Base-by-base conservation (phyloP, 2,329 filamentous ascomycete genomes). In the Arthrobotrys musiformis region DNA sequence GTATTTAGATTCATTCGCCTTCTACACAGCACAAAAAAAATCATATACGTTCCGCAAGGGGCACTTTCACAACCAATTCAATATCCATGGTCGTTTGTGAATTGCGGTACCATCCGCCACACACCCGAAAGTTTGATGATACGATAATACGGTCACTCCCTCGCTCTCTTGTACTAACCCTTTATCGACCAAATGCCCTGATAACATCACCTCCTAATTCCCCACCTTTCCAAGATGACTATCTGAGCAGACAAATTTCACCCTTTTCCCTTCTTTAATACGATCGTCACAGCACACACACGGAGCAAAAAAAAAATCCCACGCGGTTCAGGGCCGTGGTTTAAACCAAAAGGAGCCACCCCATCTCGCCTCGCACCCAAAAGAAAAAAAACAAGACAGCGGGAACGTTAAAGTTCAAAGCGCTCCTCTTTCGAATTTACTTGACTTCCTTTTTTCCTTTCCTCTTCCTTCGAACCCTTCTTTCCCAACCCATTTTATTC, bases 1-100 rank as follows among this genome's bases (percentile, higher is more conserved):
- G 61, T 62, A 70, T 48, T 52, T 70, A 77, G 64, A 70, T 61
- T 63, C 24, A 44, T 28, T 24, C 42, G 33, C 68, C 26, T 48
- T 73, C 58, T 54, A 68, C 44, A 66, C 24, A 52, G 44, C 33
- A 54, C 40, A 68, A 35, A 67, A 67, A 46, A 68, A 58, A 62
- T 56, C 26, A 37, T 44, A 62, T 37, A 70, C 22, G 56, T 58
- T 69, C 70, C 70, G 70, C 70, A 75, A 60, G 70, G 63, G 54
- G 46, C 62, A 50, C 54, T 26, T 50, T 74, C 22, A 33, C 28
- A 56, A 26, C 15, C 5, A n/a, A 33, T 19, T 28, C 50, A 22
- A 33, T 56, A 35, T 56, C 28, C n/a, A 22, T 35, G 50, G 17
- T 28, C 50, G 19, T 52, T 35, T 9, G 50, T 56, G 50, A 33